Conservation (phyloP, 345 rosid genomes). For the Aquilaria malaccensis region DNA sequence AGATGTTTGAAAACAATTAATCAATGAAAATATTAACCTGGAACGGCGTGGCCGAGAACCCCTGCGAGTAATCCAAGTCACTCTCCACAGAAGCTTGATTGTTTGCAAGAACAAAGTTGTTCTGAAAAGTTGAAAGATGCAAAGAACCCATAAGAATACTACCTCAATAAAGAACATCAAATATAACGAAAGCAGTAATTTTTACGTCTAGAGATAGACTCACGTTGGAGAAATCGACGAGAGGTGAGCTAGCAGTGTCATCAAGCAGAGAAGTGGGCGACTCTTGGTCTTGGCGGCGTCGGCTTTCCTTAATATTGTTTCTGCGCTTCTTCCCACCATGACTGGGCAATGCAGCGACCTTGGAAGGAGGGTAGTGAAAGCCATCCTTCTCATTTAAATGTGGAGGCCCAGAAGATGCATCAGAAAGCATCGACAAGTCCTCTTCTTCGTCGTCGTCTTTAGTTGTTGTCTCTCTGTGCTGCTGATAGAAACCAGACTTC, state of each 20-base stretch:
- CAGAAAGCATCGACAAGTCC: constrained; percentile 90
- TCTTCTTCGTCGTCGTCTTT: constrained; percentile 47
- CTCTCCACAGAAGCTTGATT: constrained; percentile 48
- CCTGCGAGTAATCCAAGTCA: constrained; percentile 53
- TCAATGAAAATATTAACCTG: constrained; percentile 34
- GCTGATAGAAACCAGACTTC: constrained; percentile 13
- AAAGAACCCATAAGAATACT: constrained; percentile 4
- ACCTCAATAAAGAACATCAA: constrained; percentile 1
- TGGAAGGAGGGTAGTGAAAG: constrained; percentile 9
- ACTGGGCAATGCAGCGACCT: constrained; percentile 11
- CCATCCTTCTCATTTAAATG: constrained; percentile 42
- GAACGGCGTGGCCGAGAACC: constrained; percentile 56
- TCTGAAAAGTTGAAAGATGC: constrained; percentile 19
- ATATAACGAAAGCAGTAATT: not conserved
- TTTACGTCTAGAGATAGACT: constrained; percentile 2
- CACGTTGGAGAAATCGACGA: constrained; percentile 51
- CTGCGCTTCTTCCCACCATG: constrained; percentile 26
- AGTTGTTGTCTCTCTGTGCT: constrained; percentile 3
- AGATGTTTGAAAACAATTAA: not conserved
- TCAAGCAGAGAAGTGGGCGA: constrained; percentile 50
- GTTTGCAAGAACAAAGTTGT: constrained; percentile 25
- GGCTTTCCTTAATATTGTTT: constrained; percentile 24
- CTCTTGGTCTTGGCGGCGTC: constrained; percentile 25
- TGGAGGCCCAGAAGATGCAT: constrained; percentile 98
- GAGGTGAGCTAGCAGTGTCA: constrained; percentile 91